These are phyloP conservation scores for Diaporthe caulivora DNA, from an alignment of 2,329 filamentous ascomycete species.

Conservation along the genomic window DNA sequence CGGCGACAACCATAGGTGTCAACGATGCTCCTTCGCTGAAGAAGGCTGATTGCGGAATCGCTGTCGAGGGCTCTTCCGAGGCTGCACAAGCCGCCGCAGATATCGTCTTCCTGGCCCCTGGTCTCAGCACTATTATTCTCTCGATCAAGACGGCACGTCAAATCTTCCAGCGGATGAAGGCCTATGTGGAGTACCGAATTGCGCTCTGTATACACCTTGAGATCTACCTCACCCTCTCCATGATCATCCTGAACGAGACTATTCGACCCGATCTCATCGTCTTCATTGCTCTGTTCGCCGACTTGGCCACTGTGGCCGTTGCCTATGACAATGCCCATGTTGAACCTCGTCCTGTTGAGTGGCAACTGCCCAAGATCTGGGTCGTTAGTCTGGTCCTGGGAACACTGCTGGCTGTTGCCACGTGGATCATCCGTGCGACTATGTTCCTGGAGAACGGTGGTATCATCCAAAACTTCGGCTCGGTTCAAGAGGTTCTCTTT, in stretches of 20 bases:
- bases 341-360: conserved; percentile 80
- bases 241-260: conserved; percentile 85
- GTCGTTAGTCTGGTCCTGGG: conserved; percentile 79
- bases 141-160: conserved; percentile 81
- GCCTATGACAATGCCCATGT: conserved; percentile 85
- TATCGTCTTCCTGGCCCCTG: conserved; percentile 81
- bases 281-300: conserved; percentile 83
- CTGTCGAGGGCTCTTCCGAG: conserved; percentile 78
- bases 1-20: conserved; percentile 57
- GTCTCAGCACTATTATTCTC: conserved; percentile 78
- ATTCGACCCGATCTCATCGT: conserved; percentile 79
- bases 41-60: conserved; percentile 81
- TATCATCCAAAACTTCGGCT: conserved; percentile 81
- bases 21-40: conserved; percentile 81
- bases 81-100: conserved; percentile 79
- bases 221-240: conserved; percentile 81
- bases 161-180: conserved; percentile 85
- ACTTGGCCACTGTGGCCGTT: conserved; percentile 82
- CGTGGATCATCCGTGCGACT: conserved; percentile 80
- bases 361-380: conserved; percentile 87
- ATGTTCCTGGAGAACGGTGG: conserved; percentile 78
- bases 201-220: conserved; percentile 80
- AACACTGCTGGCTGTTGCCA: conserved; percentile 74
- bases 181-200: conserved; percentile 83
- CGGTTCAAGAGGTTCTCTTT: conserved; percentile 81